phyloP scores from a whole-genome alignment of 139 green algal genomes.

The Tetradesmus obliquus region DNA sequence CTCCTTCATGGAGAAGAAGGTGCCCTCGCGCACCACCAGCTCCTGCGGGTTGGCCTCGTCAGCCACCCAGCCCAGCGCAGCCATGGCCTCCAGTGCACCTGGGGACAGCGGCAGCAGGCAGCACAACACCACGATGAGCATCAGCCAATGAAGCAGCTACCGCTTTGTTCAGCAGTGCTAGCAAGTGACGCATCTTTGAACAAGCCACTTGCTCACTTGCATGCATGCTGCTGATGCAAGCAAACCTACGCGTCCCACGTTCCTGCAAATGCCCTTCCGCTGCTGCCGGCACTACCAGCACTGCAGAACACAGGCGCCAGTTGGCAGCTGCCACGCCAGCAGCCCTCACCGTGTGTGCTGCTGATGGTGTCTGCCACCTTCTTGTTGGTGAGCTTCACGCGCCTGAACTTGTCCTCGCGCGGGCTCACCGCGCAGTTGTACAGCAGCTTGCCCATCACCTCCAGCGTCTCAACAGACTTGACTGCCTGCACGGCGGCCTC shows the following conservation, averaged over 20 bases:
- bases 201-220: too few species aligned
- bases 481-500: constrained; percentile 43
- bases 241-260: neutral
- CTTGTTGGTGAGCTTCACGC: constrained; percentile 51
- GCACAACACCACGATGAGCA: neutral
- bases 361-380: constrained; percentile 24
- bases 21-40: constrained; percentile 47
- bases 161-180: neutral
- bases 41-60: constrained; percentile 46
- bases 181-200: too few species aligned
- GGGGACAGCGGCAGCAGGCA: neutral
- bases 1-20: constrained; percentile 58
- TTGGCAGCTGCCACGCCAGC: neutral
- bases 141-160: too few species aligned
- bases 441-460: constrained; percentile 56
- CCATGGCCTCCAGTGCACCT: constrained; percentile 41
- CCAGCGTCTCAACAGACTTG: constrained; percentile 38
- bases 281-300: neutral
- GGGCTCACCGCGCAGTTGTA: constrained; percentile 53
- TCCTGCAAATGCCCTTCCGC: neutral
- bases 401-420: constrained; percentile 47
- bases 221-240: neutral
- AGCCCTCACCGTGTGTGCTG: neutral
- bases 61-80: constrained; percentile 50
- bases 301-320: neutral